These are phyloP conservation scores for Sporothrix humicola DNA, from an alignment of 2,329 filamentous ascomycete genomes.

Conservation along the genomic window DNA sequence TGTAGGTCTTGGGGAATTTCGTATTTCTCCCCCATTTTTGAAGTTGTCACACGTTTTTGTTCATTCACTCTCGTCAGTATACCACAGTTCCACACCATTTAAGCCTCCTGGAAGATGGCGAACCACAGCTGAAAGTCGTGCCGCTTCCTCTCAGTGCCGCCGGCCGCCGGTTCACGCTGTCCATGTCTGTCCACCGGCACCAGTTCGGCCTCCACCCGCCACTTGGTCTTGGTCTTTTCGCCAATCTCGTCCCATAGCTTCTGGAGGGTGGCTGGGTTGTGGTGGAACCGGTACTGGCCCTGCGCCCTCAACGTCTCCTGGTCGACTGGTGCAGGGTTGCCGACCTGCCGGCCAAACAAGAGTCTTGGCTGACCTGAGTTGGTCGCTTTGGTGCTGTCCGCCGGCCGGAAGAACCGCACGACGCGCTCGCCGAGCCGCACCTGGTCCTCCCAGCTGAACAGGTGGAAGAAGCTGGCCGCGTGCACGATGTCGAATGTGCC, in stretches of 20 bases:
- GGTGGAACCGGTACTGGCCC: slow-evolving; percentile 45
- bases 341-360: slow-evolving; percentile 43
- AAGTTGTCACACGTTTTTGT: no score
- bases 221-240: slow-evolving; percentile 41
- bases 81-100: not conserved
- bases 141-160: not conserved
- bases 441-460: slow-evolving; percentile 44
- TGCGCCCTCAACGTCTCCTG: slow-evolving; percentile 31
- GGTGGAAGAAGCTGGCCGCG: slow-evolving; percentile 44
- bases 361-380: slow-evolving; percentile 34
- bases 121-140: slow-evolving; percentile 7
- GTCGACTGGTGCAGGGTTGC: slow-evolving; percentile 39
- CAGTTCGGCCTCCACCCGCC: slow-evolving; percentile 32
- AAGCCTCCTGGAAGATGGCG: slow-evolving; percentile 25
- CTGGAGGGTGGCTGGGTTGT: slow-evolving; percentile 51
- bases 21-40: not conserved
- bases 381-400: slow-evolving; percentile 20
- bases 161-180: slow-evolving; percentile 1
- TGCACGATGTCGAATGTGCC: slow-evolving; percentile 43
- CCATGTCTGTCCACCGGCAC: slow-evolving; percentile 10
- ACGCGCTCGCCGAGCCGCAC: slow-evolving; percentile 40
- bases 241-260: slow-evolving; percentile 49
- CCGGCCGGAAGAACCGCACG: slow-evolving; percentile 40
- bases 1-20: not conserved
- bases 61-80: no score